Conservation (phyloP, 495 filamentous ascomycete species). For the Penicillium egyptiacum region DNA sequence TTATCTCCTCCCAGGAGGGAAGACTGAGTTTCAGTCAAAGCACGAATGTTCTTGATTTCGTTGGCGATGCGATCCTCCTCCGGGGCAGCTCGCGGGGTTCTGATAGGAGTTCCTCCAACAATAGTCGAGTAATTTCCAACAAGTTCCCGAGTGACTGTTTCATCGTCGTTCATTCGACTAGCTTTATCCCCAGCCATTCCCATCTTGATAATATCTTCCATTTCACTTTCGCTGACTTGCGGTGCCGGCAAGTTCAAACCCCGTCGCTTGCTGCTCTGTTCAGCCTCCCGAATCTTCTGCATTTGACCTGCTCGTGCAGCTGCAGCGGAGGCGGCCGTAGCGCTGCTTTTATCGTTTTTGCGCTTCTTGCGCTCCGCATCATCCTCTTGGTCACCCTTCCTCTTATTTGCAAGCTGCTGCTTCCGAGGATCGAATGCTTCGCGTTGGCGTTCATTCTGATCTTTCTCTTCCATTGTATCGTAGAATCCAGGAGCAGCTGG, state of each 20-base stretch:
- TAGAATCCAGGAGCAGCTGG: conserved; percentile 87
- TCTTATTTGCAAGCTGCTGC: conserved; percentile 92
- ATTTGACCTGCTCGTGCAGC: conserved; percentile 91
- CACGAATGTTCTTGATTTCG: conserved; percentile 91
- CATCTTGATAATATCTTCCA: conserved; percentile 99
- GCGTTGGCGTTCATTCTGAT: conserved; percentile 80
- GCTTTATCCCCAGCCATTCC: conserved; percentile 91
- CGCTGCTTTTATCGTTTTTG: conserved; percentile 80
- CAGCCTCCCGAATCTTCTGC: conserved; percentile 93
- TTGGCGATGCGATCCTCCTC: conserved; percentile 95
- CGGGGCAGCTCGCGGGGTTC: conserved; percentile 85
- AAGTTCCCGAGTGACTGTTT: conserved; percentile 84
- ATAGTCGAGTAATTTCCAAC: conserved; percentile 81
- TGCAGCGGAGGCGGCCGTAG: conserved; percentile 76
- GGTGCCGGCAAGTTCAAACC: conserved; percentile 77
- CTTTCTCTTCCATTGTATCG: conserved; percentile 80
- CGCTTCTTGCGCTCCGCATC: conserved; percentile 78
- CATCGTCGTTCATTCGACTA: conserved; percentile 68
- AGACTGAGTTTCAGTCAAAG: conserved; percentile 93
- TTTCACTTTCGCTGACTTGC: conserved; percentile 87
- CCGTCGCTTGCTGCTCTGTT: conserved; percentile 90
- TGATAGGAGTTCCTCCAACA: conserved; percentile 80
- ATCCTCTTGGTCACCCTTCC: conserved; percentile 86
- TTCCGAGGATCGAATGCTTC: conserved; percentile 92
- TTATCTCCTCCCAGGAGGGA: conserved; percentile 93